These are phyloP conservation scores for Fusarium sp. DNA, from an alignment of 2,329 filamentous ascomycete species.

Conservation along the genomic window DNA sequence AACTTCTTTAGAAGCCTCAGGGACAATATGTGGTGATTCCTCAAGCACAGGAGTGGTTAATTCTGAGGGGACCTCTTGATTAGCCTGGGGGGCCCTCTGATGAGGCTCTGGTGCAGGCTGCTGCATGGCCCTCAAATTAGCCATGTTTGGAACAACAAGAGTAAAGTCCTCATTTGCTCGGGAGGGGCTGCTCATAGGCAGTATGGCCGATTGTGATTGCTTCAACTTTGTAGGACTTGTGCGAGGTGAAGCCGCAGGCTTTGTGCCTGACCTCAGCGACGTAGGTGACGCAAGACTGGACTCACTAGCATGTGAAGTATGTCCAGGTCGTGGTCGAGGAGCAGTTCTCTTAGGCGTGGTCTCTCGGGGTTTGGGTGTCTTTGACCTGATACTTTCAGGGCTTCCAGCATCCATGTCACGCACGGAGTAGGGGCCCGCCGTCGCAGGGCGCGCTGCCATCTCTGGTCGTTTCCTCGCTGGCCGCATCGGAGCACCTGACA, in stretches of 20 bases:
- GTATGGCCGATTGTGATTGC: slow-evolving; percentile 44
- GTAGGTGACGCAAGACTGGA: slow-evolving; percentile 59
- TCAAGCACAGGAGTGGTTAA: slow-evolving; percentile 23
- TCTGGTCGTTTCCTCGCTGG: slow-evolving; percentile 68
- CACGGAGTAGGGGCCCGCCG: slow-evolving; percentile 72
- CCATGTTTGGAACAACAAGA: slow-evolving; percentile 60
- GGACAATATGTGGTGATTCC: not conserved
- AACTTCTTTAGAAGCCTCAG: slow-evolving; percentile 15
- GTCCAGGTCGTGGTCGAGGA: slow-evolving; percentile 57
- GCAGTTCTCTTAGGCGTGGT: slow-evolving; percentile 63
- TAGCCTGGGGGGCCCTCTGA: slow-evolving; percentile 16
- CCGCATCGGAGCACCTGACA: slow-evolving; percentile 72
- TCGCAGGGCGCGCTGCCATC: slow-evolving; percentile 67
- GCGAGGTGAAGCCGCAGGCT: slow-evolving; percentile 52
- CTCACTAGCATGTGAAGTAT: slow-evolving; percentile 61
- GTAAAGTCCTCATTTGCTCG: slow-evolving; percentile 64
- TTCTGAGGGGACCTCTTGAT: slow-evolving; percentile 15
- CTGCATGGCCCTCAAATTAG: slow-evolving; percentile 47
- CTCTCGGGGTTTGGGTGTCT: slow-evolving; percentile 61
- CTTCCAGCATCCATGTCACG: slow-evolving; percentile 58
- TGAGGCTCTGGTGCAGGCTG: slow-evolving; percentile 31
- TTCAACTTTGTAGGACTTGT: slow-evolving; percentile 54
- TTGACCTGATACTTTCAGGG: slow-evolving; percentile 58
- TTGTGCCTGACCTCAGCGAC: slow-evolving; percentile 44
- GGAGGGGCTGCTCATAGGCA: slow-evolving; percentile 53